These are phyloP conservation scores for Scheffersomyces coipomensis DNA, from an alignment of 805 yeast species.

Conservation along the genomic window DNA sequence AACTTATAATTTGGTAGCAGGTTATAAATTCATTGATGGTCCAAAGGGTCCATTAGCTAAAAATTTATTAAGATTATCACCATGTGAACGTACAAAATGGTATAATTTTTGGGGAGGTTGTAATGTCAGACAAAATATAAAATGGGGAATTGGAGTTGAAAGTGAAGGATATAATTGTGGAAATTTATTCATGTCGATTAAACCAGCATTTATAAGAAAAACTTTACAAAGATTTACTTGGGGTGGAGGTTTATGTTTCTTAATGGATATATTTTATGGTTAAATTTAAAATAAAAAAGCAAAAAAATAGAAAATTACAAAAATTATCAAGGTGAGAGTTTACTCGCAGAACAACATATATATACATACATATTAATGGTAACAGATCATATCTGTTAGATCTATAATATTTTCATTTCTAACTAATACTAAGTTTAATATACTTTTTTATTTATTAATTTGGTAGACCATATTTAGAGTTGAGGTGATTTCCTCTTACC, in stretches of 20 bases:
- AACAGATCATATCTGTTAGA: no score
- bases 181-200: conserved; percentile 50
- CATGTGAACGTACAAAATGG: conserved; percentile 89
- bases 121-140: conserved; percentile 67
- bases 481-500: no score
- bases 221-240: conserved; percentile 51
- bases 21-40: conserved; percentile 88
- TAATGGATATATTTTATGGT: conserved; percentile 51
- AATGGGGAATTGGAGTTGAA: conserved; percentile 87
- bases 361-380: no score
- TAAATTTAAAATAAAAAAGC: no score
- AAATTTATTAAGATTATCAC: conserved; percentile 62
- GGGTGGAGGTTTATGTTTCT: conserved; percentile 61
- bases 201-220: conserved; percentile 50
- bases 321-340: no score
- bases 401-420: no score
- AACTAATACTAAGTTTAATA: no score
- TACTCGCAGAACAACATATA: no score
- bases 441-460: no score
- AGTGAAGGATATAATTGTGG: conserved; percentile 86
- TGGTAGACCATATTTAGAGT: no score
- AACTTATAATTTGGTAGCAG: conserved; percentile 76
- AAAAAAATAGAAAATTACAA: background rate
- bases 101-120: conserved; percentile 89
- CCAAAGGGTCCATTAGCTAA: conserved; percentile 88